phyloP scores from a whole-genome alignment of 306 rosid genomes.

The Pyrus pyrifolia region DNA sequence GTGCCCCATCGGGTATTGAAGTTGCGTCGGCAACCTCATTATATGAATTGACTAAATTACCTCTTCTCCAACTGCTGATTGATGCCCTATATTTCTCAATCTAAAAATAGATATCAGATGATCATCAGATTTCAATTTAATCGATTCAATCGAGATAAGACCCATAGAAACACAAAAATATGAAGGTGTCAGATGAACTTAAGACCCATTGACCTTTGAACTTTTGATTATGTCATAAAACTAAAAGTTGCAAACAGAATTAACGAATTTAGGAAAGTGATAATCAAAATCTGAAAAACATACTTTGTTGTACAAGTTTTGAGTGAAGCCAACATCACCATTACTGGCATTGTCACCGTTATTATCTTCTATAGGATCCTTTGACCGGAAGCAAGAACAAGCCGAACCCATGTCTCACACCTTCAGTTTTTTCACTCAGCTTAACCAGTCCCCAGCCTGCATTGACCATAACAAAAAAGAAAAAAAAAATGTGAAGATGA shows the following conservation, averaged over 20 bases:
- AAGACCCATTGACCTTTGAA: neutral
- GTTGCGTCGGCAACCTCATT: neutral
- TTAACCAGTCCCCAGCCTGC: neutral
- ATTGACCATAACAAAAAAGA: neutral
- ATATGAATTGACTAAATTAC: neutral
- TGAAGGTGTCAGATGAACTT: no score
- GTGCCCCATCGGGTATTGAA: neutral
- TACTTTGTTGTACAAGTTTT: constrained; percentile 2
- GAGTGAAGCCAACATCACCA: neutral
- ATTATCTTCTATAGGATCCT: neutral
- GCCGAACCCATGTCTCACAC: neutral
- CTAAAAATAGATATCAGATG: neutral
- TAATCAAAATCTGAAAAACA: neutral
- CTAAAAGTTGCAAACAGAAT: neutral
- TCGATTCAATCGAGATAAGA: neutral
- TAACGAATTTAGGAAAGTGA: neutral
- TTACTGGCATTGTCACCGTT: neutral
- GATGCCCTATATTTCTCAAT: neutral
- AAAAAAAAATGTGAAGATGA: neutral
- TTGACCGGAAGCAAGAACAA: neutral
- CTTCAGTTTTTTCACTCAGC: neutral
- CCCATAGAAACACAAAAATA: neutral
- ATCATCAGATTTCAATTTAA: neutral
- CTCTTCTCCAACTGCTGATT: neutral
- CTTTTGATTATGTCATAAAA: neutral